Percentiles rank a stretch among this genome's conserved stretches.
Evolutionary conservation across 2,329 filamentous ascomycete genomes (phyloP).

Genomic region (Canariomyces notabilis): DNA sequence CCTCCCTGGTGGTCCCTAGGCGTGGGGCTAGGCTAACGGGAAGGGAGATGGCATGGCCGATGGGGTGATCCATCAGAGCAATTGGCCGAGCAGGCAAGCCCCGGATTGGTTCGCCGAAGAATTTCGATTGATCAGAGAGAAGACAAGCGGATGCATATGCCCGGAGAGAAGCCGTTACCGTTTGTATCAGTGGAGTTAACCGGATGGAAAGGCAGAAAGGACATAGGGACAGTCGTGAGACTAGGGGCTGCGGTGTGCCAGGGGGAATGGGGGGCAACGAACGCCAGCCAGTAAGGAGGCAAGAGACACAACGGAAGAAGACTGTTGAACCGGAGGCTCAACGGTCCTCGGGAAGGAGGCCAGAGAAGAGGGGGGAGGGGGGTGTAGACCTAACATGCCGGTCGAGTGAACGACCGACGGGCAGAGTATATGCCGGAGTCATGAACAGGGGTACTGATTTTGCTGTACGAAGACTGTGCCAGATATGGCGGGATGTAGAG

Average conservation of each 20-base stretch:
- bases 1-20: conserved; percentile 17
- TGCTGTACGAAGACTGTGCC: conserved; percentile 18
- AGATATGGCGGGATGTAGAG: conserved; percentile 19
- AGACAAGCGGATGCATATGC: conserved; percentile 35
- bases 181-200: conserved; percentile 33
- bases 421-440: conserved; percentile 12
- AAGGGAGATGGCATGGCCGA: conserved; percentile 26
- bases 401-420: conserved; percentile 15
- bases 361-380: conserved; percentile 20
- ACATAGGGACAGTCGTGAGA: conserved; percentile 19
- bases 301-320: conserved; percentile 20
- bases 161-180: conserved; percentile 34
- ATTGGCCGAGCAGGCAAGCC: conserved; percentile 24
- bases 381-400: conserved; percentile 21
- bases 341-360: conserved; percentile 17
- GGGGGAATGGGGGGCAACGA: conserved; percentile 12
- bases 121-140: conserved; percentile 34
- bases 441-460: conserved; percentile 12
- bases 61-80: conserved; percentile 31
- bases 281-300: conserved; percentile 17
- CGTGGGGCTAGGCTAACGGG: conserved; percentile 26
- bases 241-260: conserved; percentile 8
- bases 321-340: conserved; percentile 22
- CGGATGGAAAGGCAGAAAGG: conserved; percentile 26
- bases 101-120: conserved; percentile 27